Evolutionary conservation across 83 land plant species (phyloP), one percentile per base, ranked within the genome.

Genomic region (Picea engelmannii): DNA sequence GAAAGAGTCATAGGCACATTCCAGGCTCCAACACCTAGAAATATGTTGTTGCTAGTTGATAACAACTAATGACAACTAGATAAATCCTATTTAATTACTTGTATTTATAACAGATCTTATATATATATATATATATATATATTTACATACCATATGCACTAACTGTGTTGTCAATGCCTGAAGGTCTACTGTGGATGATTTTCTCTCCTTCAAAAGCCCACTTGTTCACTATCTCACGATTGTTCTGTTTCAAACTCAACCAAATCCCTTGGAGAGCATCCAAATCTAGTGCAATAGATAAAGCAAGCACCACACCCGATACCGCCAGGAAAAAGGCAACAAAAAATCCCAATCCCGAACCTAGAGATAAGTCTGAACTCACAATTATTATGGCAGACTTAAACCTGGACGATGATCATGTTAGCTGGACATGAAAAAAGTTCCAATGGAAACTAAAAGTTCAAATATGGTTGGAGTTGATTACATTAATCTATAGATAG

Each of bases 131-230:
- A n/a, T n/a, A n/a, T n/a, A n/a, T n/a, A n/a, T n/a, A n/a, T 7
- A 9, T 31, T 84, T 15, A 79, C 90, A 80, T 91, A 96, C 99
- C 99, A 85, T 76, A 95, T 80, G 96, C 89, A 89, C 95, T 95
- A 4, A 97, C 99, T 23, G 98, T 91, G 84, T 95, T 97, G 90
- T 97, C 99, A 38, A 97, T 91, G 66, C 99, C 99, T 63, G 99
- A 97, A 42, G 99, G 99, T 83, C 88, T 92, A 23, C 99, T 98
- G 85, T 97, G 99, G 68, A 97, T 92, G 79, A 97, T 93, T 76
- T 94, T n/a, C n/a, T 96, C 79, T 31, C 96, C 99, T 86, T 97
- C 95, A 84, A 97, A 95, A 31, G 99, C 99, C 99, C 99, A 97
- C 69, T 86, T 95, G 86, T 95, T 97, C 20, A 97, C 87, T 74